Base-by-base conservation (phyloP, 2,329 filamentous ascomycete genomes). In the Trichoderma citrinoviride region DNA sequence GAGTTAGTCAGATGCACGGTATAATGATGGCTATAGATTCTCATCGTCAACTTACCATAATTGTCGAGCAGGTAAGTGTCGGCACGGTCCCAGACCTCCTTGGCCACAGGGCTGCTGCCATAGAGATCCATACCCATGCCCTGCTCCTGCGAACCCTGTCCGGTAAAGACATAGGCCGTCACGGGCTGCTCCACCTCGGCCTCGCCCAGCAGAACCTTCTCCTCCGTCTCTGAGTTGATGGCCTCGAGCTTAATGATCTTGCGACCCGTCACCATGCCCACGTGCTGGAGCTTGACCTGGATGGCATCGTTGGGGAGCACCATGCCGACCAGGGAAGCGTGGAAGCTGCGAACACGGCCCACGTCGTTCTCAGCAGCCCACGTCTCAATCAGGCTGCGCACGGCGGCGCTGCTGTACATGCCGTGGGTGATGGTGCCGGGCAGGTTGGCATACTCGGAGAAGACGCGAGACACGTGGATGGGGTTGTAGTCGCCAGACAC, bases 101-200 rank as follows among this genome's bases (percentile, higher is more conserved):
- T 93, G 68, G 95, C 96, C 21, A 99, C 95, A 43, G 90, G 83
- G 76, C 95, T 98, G 83, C 90, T 96, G 73, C 85, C 90, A 77
- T 99, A 99, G 58, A 99, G 85, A 74, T 98, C 95, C 95, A 99
- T 99, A 79, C 95, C 95, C 95, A 99, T 99, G 68, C 95, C 95
- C 78, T 99, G 95, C 79, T 99, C 95, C 78, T 99, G 96, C 57
- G 93, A 97, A 72, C 95, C 95, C 79, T 99, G 95, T 64, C 95
- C 95, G 68, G 96, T 99, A 79, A 99, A 99, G 71, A 99, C 92
- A 73, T 99, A 99, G 5, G 95, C 90, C 2, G 94, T 96, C 40
- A 95, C 92, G 7, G 96, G 96, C 77, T 99, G 95, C 79, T 99
- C 95, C 65, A 99, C 92, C 79, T 99, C 95, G 27, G 95, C 95